These are phyloP conservation scores for Dillenia suffruticosa DNA, from an alignment of 164 flowering plant genomes.

Conservation along the genomic window DNA sequence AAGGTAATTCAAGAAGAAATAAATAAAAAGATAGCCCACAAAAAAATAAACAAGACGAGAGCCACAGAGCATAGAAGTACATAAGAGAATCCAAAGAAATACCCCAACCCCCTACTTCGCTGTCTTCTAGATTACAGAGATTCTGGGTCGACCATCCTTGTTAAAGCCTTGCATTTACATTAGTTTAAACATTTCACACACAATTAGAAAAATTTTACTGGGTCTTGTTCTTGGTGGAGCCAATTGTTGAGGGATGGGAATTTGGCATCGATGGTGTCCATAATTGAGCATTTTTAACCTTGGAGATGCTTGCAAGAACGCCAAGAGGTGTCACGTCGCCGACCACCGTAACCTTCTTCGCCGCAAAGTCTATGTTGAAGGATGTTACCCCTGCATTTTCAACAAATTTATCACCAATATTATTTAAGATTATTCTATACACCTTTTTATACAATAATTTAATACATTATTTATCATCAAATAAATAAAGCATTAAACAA, in stretches of 20 bases:
- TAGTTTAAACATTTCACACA: no score
- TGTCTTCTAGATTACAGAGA: background rate
- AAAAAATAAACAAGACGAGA: no score
- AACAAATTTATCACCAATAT: no score
- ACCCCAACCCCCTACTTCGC: background rate
- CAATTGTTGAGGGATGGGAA: slow-evolving; percentile 23
- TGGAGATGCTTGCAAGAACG: slow-evolving; percentile 76
- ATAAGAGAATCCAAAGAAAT: slow-evolving; percentile 3
- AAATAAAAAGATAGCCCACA: background rate
- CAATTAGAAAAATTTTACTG: background rate
- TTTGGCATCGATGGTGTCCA: slow-evolving; percentile 60
- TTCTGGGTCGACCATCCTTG: slow-evolving; percentile 2
- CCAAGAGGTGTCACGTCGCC: slow-evolving; percentile 78
- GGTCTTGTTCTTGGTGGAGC: background rate
- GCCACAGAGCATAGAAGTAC: background rate
- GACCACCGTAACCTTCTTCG: slow-evolving; percentile 78
- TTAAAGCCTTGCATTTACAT: no score
- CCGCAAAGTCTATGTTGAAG: slow-evolving; percentile 59
- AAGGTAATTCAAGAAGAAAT: background rate
- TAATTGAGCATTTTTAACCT: slow-evolving; percentile 79
- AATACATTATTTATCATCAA: no score
- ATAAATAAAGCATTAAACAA: no score
- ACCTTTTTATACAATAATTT: no score
- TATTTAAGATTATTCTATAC: no score
- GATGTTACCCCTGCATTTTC: slow-evolving; percentile 73